Base-by-base conservation (phyloP, 495 filamentous ascomycete species). In the Hypoxylon rickii region DNA sequence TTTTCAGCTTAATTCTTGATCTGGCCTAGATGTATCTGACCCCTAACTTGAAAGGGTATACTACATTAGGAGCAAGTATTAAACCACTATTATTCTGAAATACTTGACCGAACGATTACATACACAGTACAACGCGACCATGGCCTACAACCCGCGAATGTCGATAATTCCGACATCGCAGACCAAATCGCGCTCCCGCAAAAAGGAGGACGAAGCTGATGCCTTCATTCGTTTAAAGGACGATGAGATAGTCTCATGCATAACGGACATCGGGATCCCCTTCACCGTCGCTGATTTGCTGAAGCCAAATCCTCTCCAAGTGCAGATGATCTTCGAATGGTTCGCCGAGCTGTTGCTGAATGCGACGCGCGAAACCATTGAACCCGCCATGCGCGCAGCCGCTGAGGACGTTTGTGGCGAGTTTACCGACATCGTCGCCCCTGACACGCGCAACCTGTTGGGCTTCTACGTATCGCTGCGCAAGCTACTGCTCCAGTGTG, bases 251-350 rank as follows among this genome's bases (percentile, higher is more conserved):
- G 90, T 92, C 64, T 91, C 88, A 65, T 98, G 94, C 72, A 96
- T 98, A 76, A 92, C 85, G 71, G 94, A 97, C 68, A 94, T 97
- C 49, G 92, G 92, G 38, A 89, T 98, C 44, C 82, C 83, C 3
- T 96, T 97, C 71, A 87, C 83, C 1, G 75, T 88, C n/a, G 86
- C 89, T 55, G 94, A 98, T 73, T 80, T 98, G 29, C 84, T 91
- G 55, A 97, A 96, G 66, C 94, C 94, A 3, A 94, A 96, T 61
- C 86, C 95, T 8, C 84, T 90, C 48, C 90, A 95, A 61, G 92
- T 96, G 40, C 95, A 97, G 72, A 88, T 90, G 80, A 89, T 98
- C 26, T 92, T 96, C 55, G 94, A 98, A 81, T 95, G 90, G 89
- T 95, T 97, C 65, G 92, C 89, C 38, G 92, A 96, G 65, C 75